A percentile compares a stretch with the other conserved stretches of the same genome.
Evolutionary conservation across 2,329 filamentous ascomycete genomes (phyloP).

Genomic region (Cercospora sp.): DNA sequence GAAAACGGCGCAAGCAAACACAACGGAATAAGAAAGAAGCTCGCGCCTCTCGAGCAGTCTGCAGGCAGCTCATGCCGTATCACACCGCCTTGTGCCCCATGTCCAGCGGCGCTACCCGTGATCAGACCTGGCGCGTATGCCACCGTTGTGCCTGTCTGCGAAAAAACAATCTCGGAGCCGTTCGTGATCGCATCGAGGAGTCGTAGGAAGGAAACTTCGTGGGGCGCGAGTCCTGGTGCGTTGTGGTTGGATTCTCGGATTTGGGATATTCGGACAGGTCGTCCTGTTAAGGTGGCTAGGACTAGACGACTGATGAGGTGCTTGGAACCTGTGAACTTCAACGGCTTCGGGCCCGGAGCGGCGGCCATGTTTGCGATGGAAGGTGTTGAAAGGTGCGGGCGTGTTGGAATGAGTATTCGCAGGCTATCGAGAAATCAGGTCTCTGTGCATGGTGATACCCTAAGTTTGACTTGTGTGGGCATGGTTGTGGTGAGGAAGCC

Average conservation of each 20-base stretch:
- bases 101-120: conserved; percentile 75
- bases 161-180: conserved; percentile 91
- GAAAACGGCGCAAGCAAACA: conserved; percentile 91
- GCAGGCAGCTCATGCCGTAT: conserved; percentile 78
- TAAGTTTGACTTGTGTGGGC: background rate
- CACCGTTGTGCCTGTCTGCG: conserved; percentile 90
- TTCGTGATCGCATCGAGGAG: conserved; percentile 94
- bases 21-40: conserved; percentile 87
- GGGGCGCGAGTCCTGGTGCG: conserved; percentile 81
- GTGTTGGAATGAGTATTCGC: background rate
- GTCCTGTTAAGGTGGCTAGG: conserved; percentile 86
- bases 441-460: background rate
- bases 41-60: conserved; percentile 75
- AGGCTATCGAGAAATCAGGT: background rate
- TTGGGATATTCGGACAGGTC: conserved; percentile 85
- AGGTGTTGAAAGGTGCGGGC: background rate
- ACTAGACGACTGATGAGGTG: conserved; percentile 81
- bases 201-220: conserved; percentile 94
- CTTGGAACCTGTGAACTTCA: conserved; percentile 74
- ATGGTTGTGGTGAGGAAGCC: background rate
- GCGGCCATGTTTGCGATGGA: conserved; percentile 29
- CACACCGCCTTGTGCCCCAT: conserved; percentile 71
- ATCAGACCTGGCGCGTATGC: conserved; percentile 91
- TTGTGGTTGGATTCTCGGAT: conserved; percentile 86
- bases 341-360: conserved; percentile 31